These are phyloP conservation scores for Diaporthe ilicicola DNA, from an alignment of 2,329 filamentous ascomycete species.

Conservation along the genomic window DNA sequence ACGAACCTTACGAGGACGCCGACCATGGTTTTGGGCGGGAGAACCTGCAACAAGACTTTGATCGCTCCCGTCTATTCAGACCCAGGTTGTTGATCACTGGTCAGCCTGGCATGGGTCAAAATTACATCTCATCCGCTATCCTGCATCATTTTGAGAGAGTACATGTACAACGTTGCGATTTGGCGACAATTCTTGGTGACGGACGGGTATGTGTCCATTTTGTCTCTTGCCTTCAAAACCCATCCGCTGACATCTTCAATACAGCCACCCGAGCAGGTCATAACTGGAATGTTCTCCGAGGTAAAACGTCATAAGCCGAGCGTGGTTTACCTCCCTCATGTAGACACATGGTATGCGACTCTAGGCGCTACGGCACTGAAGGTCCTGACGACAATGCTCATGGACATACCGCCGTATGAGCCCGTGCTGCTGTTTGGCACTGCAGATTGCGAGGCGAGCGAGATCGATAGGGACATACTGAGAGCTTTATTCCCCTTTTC, in stretches of 20 bases:
- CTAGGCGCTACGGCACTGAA: constrained; percentile 72
- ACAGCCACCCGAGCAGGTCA: constrained; percentile 81
- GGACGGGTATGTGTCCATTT: constrained; percentile 66
- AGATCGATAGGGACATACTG: constrained; percentile 71
- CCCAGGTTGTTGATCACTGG: constrained; percentile 87
- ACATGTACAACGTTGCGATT: constrained; percentile 93
- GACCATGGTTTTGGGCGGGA: constrained; percentile 88
- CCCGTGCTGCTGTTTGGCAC: constrained; percentile 90
- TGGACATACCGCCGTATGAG: constrained; percentile 87
- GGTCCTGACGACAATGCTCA: constrained; percentile 84
- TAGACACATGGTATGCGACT: constrained; percentile 84
- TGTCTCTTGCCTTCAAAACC: constrained; percentile 27
- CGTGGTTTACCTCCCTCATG: constrained; percentile 91
- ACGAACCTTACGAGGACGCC: constrained; percentile 82
- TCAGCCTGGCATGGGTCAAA: constrained; percentile 89
- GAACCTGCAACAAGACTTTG: constrained; percentile 78
- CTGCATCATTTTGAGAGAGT: constrained; percentile 92
- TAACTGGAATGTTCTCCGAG: constrained; percentile 91
- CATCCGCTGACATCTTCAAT: constrained; percentile 39
- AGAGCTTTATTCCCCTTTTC: constrained; percentile 88
- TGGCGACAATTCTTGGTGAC: constrained; percentile 87
- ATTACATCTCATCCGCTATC: constrained; percentile 85
- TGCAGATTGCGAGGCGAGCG: constrained; percentile 72
- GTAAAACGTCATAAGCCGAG: constrained; percentile 94
- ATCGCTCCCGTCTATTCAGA: constrained; percentile 85